phyloP scores from a whole-genome alignment of 108 stramenopile genomes.

The Skeletonema tropicum region DNA sequence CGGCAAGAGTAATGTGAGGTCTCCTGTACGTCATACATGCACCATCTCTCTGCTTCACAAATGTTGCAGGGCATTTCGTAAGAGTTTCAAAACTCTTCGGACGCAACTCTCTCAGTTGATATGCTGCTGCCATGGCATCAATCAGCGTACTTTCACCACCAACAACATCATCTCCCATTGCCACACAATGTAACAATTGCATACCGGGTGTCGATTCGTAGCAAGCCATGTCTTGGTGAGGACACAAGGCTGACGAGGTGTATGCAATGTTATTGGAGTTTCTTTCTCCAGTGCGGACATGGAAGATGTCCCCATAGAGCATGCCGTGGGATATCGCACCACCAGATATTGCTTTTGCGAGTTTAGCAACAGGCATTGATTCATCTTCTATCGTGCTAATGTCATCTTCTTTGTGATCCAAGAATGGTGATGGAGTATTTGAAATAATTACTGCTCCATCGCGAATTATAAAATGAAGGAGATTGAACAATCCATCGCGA shows the following conservation, averaged over 20 bases:
- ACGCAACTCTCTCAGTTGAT: constrained; percentile 56
- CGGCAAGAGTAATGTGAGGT: constrained; percentile 65
- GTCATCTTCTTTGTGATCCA: neutral
- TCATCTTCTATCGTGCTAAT: constrained; percentile 4
- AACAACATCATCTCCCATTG: constrained; percentile 37
- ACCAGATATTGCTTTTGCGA: constrained; percentile 61
- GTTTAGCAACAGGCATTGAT: constrained; percentile 47
- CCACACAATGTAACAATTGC: constrained; percentile 75
- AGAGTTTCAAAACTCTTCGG: constrained; percentile 71
- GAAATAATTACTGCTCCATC: constrained; percentile 67
- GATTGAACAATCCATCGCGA: constrained; percentile 27
- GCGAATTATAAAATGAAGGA: constrained; percentile 51
- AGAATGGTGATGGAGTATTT: constrained; percentile 34
- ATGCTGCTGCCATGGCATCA: constrained; percentile 83
- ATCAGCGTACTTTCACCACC: constrained; percentile 76
- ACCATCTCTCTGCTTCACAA: constrained; percentile 75
- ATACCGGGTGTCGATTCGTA: constrained; percentile 82
- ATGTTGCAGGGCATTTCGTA: constrained; percentile 60
- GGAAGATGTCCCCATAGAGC: constrained; percentile 82
- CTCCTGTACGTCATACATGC: constrained; percentile 77
- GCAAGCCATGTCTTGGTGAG: constrained; percentile 85
- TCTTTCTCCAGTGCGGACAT: constrained; percentile 54
- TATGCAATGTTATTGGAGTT: constrained; percentile 76
- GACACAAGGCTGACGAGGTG: constrained; percentile 59
- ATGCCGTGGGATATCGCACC: constrained; percentile 75